A percentile compares a stretch with the other conserved stretches of the same genome.
Evolutionary conservation across 495 filamentous ascomycete species (phyloP).

Genomic region (Aspergillus bertholletiae): DNA sequence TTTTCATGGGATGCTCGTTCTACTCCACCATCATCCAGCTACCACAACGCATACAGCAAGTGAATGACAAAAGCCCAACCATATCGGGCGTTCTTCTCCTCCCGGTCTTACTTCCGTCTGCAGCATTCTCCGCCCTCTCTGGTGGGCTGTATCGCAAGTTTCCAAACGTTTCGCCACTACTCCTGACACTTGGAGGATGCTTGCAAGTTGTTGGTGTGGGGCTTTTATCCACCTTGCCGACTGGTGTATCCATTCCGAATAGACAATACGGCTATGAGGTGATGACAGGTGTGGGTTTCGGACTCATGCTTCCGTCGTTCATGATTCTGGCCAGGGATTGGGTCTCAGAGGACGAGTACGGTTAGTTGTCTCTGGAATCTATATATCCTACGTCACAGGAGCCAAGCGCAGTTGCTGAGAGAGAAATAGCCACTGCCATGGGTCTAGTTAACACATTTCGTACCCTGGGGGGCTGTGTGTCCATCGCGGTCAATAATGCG

Average conservation of each 20-base stretch:
- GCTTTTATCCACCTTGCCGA: neutral
- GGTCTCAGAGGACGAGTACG: no score
- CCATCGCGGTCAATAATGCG: no score
- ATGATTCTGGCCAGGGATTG: no score
- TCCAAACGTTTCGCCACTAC: neutral
- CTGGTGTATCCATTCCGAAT: neutral
- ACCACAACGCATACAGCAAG: constrained; percentile 1
- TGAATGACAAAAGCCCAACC: neutral
- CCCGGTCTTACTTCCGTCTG: neutral
- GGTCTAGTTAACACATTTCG: no score
- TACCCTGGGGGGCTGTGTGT: no score
- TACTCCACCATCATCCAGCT: constrained; percentile 1
- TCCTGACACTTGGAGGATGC: neutral
- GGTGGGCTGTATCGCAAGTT: neutral
- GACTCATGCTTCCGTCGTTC: neutral
- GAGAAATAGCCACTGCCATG: no score
- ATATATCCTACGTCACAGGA: no score
- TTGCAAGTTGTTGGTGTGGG: neutral
- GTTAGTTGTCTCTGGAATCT: no score
- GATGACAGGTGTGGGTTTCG: neutral
- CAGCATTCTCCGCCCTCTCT: neutral
- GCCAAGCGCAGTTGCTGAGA: no score
- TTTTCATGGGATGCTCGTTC: constrained; percentile 1
- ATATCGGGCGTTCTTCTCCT: neutral
- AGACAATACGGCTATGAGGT: neutral